phyloP scores from a whole-genome alignment of 139 green algal species.

The Coelastrella sp. region DNA sequence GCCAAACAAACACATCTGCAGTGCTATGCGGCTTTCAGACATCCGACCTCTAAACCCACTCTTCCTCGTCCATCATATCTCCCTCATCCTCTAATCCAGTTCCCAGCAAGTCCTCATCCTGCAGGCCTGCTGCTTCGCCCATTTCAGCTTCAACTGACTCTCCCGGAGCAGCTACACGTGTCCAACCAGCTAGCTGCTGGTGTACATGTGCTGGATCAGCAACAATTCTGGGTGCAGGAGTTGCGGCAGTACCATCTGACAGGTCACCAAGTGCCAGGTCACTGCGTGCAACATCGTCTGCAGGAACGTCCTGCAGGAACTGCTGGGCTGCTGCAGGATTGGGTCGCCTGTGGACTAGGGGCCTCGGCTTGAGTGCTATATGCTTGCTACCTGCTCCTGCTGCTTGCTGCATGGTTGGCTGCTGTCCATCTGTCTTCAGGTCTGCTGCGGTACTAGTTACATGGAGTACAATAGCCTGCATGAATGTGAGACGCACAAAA shows the following conservation, averaged over 20 bases:
- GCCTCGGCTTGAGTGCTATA: neutral
- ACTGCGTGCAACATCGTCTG: neutral
- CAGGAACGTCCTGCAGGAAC: neutral
- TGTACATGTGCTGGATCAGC: neutral
- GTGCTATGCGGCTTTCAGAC: no score
- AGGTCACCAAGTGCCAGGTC: neutral
- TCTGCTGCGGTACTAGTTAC: conserved; percentile 5
- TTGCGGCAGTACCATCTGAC: neutral
- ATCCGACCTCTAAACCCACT: conserved; percentile 19
- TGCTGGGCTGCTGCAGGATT: conserved; percentile 9
- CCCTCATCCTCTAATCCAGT: neutral
- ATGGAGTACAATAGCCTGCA: neutral
- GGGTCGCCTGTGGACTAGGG: conserved; percentile 11
- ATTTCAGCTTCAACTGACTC: neutral
- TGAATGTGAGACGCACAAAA: no score
- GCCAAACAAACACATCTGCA: no score
- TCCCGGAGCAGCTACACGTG: neutral
- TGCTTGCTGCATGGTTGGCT: conserved; percentile 4
- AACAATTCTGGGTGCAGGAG: neutral
- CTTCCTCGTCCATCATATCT: conserved; percentile 45
- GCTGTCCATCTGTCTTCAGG: neutral
- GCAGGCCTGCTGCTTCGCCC: neutral
- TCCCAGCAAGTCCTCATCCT: conserved; percentile 17
- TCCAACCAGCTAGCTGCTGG: conserved; percentile 29
- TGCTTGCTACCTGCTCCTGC: neutral